Base-by-base conservation (phyloP, 495 filamentous ascomycete species). In the Clavariopsis aquatica region DNA sequence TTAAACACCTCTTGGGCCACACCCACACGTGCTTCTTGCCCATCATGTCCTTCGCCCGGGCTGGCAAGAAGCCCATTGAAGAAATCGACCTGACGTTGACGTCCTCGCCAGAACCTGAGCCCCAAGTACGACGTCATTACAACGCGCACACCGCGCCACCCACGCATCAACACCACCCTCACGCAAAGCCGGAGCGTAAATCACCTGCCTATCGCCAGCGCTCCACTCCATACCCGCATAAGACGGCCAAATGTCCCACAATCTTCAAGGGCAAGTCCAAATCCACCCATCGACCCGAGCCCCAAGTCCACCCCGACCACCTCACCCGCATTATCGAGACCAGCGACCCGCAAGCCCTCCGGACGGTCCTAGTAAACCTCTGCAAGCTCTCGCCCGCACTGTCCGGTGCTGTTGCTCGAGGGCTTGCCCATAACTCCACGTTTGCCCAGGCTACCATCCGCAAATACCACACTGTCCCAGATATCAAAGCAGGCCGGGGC, bases 381-480 rank as follows among this genome's bases (percentile, higher is more conserved):
- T 69, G 66, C 56, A 41, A 56, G 22, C n/a, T 55, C 22, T 69
- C 66, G 15, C 66, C 66, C 7, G 49, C 60, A 1, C 52, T 69
- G 23, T 60, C 51, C 17, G 60, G 66, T n/a, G 66, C 66, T 12
- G 31, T 64, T 13, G 56, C 57, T 23, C 66, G 66, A 13, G 62
- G 55, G 10, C 56, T 69, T 15, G 61, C 60, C 17, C 61, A 31
- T 1, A 26, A 61, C n/a, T 65, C 66, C 0, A 36, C 38, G 9
- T 69, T 34, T 34, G 66, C 66, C 6, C 58, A 63, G 47, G 20
- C 49, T 8, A 57, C 53, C 26, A 64, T 54, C 19, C 9, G 2
- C 19, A 34, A 29, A 2, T 45, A 52, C 19, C 20, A 7, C 43
- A 6, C 43, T 47, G 5, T n/a, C 5, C 15, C 43, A 6, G 5